A percentile compares a stretch with the other conserved stretches of the same genome.
Evolutionary conservation across 805 yeast genomes (phyloP).

Genomic region (Starmera caribaea): DNA sequence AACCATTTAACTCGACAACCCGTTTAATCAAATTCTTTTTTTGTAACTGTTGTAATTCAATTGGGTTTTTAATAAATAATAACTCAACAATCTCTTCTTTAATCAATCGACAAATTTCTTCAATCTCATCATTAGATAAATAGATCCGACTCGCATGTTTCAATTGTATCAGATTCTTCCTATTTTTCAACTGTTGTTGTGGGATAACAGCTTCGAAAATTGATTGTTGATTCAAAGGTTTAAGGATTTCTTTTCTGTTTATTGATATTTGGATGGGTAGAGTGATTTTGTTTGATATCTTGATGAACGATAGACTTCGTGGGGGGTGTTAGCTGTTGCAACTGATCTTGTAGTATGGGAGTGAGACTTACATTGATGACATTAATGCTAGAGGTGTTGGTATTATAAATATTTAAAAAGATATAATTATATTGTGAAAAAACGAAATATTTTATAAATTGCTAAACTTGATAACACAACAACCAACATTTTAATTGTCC

Average conservation of each 20-base stretch:
- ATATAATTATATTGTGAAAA: too few species aligned
- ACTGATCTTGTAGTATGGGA: too few species aligned
- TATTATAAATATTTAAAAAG: too few species aligned
- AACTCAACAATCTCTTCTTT: constrained; percentile 7
- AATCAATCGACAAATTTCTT: constrained; percentile 6
- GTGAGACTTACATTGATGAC: neutral
- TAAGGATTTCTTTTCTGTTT: constrained; percentile 6
- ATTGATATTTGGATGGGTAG: constrained; percentile 11
- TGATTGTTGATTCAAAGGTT: neutral
- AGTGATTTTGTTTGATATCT: constrained; percentile 3
- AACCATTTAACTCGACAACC: neutral
- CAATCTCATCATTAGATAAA: constrained; percentile 13
- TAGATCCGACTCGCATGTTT: constrained; percentile 7
- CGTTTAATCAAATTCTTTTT: neutral
- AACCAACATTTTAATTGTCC: too few species aligned
- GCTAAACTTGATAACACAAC: too few species aligned
- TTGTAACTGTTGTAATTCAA: constrained; percentile 7
- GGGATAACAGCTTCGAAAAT: constrained; percentile 13
- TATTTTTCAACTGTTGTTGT: constrained; percentile 10
- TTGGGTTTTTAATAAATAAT: constrained; percentile 5
- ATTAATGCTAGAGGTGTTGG: too few species aligned
- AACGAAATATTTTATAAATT: too few species aligned
- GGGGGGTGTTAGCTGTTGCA: too few species aligned
- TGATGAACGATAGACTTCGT: constrained; percentile 10
- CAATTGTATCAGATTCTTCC: constrained; percentile 10